Evolutionary conservation across 805 yeast species (phyloP), one percentile per base, ranked within the genome.

Genomic region (Candida vaughaniae): DNA sequence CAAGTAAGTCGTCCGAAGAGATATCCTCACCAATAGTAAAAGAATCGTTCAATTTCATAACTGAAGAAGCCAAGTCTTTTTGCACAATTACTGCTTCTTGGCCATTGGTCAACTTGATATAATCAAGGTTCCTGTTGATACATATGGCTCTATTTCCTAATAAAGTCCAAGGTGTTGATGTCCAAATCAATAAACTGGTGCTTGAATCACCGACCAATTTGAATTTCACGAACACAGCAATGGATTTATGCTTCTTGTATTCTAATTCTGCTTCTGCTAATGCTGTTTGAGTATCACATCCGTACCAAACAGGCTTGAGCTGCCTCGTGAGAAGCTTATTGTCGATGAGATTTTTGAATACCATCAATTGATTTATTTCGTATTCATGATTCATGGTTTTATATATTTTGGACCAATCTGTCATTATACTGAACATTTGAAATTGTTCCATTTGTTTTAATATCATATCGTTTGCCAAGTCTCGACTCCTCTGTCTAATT

Each of bases 161-260:
- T 22, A 93, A 69, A 0, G 99, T 93, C 99, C 99, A 93, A 0
- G 99, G 97, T 1, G 99, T 93, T 1, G 96, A 90, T 0, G 99
- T 93, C 99, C 99, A 93, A 39, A 93, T 87, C 43, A 85, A 51
- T 8, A 41, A 19, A 29, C 31, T 39, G 30, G 38, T 41, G n/a
- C 14, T 29, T 8, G 38, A 29, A n/a, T 33, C 25, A 20, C 38
- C 30, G 3, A 42, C 39, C 1, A 58, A 38, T 2, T 89, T 89
- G 47, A 85, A 89, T 47, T 76, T 79, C 6, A 85, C 78, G 53
- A 73, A 80, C 0, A 77, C 79, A 2, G 96, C 82, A 4, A 67
- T 75, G 0, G 95, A 84, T 29, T 53, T 66, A 57, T 88, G 95
- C 11, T 69, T 53, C 34, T 85, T 84, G 58, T 93, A 93, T 53